These are phyloP conservation scores for Esteya vermicola DNA, from an alignment of 2,329 filamentous ascomycete species.

Conservation along the genomic window DNA sequence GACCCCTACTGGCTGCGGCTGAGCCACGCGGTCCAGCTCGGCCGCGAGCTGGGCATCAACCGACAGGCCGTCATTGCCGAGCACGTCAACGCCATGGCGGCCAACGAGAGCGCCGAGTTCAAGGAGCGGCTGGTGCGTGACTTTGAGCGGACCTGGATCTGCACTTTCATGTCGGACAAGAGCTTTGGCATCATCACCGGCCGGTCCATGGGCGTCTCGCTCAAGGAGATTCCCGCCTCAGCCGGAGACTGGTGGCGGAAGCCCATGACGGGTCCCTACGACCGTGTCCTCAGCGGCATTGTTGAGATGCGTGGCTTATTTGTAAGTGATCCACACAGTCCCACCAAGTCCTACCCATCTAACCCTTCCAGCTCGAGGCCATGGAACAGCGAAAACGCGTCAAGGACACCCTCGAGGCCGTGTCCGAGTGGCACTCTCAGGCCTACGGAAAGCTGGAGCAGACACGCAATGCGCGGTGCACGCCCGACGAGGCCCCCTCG, in stretches of 20 bases:
- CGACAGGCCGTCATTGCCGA: slow-evolving; percentile 9
- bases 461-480: slow-evolving; percentile 8
- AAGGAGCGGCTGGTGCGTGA: slow-evolving; percentile 10
- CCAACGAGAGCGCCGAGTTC: slow-evolving; percentile 4
- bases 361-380: slow-evolving; percentile 3
- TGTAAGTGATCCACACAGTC: slow-evolving; percentile 3
- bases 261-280: slow-evolving; percentile 9
- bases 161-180: slow-evolving; percentile 11
- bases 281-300: slow-evolving; percentile 13
- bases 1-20: slow-evolving; percentile 14
- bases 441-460: slow-evolving; percentile 9
- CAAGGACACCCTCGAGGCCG: slow-evolving; percentile 8
- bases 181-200: slow-evolving; percentile 11
- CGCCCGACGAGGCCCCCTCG: slow-evolving; percentile 1
- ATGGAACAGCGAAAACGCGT: slow-evolving; percentile 9
- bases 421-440: slow-evolving; percentile 11
- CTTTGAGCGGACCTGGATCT: slow-evolving; percentile 11
- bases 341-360: background rate
- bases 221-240: slow-evolving; percentile 7
- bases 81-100: slow-evolving; percentile 8
- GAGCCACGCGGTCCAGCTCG: slow-evolving; percentile 13
- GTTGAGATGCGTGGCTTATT: slow-evolving; percentile 11
- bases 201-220: slow-evolving; percentile 9
- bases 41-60: slow-evolving; percentile 13
- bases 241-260: slow-evolving; percentile 11